Evolutionary conservation across 345 rosid species (phyloP), one percentile per base, ranked within the genome.

Genomic region (Schrenkiella parvula): DNA sequence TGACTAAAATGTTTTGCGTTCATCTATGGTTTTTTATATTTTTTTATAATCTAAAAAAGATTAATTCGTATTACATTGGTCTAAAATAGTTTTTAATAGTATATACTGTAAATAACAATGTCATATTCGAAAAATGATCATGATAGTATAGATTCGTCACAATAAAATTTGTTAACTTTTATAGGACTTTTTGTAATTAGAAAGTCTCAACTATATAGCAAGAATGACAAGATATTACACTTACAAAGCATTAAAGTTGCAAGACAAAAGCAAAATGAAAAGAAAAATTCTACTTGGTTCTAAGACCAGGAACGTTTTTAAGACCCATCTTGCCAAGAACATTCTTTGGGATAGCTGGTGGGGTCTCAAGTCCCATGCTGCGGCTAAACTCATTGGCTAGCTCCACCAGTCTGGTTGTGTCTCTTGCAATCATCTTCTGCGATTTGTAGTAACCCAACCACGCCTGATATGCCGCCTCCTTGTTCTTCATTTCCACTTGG

Each of bases 391-490:
- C 97, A 48, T 92, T 92, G 9, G 92, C 99, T 26, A 95, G 92
- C 88, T 91, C 92, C 56, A 92, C 99, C 5, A 95, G 85, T 74
- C 73, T 88, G 17, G 35, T 26, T 42, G 91, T 92, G 82, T 89
- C 98, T 78, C 72, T 81, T 23, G 89, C 93, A 5, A 91, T 80
- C 56, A 80, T 78, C 87, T 86, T 89, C 70, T 76, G 82, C 4
- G 98, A 91, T 71, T 89, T 95, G 85, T 95, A 95, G 69, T 86
- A 95, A n/a, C 99, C 99, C 13, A 95, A 84, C 99, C 98, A 95
- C 12, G 98, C 96, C 73, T 91, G 96, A 66, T 92, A 95, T 0
- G 99, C 97, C 34, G 98, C 72, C 64, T 86, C 98, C 80, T 90
- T 95, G 79, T 64, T 83, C 82, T 89, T 88, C 92, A 88, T 85